A percentile compares a stretch with the other conserved stretches of the same genome.
Conservation (phyloP, 805 yeast species). For the Starmerella vaccinii region DNA sequence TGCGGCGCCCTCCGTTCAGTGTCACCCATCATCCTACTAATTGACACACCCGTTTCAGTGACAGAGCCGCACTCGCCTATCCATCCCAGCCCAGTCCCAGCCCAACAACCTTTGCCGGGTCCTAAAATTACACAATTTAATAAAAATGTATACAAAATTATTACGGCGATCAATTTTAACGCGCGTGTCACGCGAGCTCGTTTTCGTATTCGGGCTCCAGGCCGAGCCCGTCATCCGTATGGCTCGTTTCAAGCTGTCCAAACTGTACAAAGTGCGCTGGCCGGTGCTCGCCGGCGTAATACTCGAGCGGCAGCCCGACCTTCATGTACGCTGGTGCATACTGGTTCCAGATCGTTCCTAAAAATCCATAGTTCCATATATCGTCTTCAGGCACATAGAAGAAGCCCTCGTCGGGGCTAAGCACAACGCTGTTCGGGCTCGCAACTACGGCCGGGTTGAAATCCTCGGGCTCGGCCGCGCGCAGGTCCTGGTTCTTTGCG, state of each 20-base stretch:
- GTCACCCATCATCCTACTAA: no score
- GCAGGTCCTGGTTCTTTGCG: conserved; percentile 41
- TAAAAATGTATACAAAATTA: not conserved
- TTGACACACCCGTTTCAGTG: no score
- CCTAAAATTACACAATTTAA: no score
- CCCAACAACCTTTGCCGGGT: no score
- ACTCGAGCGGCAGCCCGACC: conserved; percentile 68
- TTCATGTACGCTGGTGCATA: conserved; percentile 53
- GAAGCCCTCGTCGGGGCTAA: conserved; percentile 67
- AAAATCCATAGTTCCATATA: conserved; percentile 84
- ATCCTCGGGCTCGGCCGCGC: conserved; percentile 50
- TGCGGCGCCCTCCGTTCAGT: no score
- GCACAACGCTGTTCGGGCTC: conserved; percentile 49
- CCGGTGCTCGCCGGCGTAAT: conserved; percentile 78
- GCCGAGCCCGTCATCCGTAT: conserved; percentile 16
- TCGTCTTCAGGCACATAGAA: conserved; percentile 77
- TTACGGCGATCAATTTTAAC: not conserved
- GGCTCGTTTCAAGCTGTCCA: conserved; percentile 46
- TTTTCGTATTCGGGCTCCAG: not conserved
- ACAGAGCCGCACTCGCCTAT: no score
- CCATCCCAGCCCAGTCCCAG: no score
- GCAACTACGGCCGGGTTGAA: conserved; percentile 38
- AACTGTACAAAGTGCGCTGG: conserved; percentile 78
- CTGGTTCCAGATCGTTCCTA: conserved; percentile 73
- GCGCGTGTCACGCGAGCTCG: not conserved